Conservation (phyloP, 2,329 filamentous ascomycete species). For the Rutstroemia sp. region DNA sequence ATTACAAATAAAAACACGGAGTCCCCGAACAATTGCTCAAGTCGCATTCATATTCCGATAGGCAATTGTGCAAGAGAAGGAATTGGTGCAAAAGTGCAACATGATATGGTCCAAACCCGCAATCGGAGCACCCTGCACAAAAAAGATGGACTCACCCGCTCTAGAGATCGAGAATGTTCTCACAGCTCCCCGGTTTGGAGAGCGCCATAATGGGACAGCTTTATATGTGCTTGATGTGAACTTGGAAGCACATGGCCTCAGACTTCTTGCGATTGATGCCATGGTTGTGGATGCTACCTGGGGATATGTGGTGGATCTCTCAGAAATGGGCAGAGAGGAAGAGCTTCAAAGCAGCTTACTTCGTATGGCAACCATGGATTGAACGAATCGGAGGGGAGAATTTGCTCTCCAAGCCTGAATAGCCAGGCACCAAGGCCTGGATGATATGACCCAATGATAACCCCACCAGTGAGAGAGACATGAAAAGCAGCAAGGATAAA, state of each 20-base stretch:
- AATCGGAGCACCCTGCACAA: background rate
- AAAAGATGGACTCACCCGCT: conserved; percentile 32
- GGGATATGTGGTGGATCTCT: background rate
- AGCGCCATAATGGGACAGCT: conserved; percentile 19
- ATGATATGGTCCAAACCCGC: background rate
- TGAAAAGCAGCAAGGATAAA: background rate
- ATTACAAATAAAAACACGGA: background rate
- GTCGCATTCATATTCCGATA: no score
- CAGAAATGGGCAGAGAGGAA: background rate
- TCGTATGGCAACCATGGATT: background rate
- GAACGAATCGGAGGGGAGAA: background rate
- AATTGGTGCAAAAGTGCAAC: no score
- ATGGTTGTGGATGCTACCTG: conserved; percentile 31
- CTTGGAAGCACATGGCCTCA: conserved; percentile 31
- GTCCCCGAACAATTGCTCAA: background rate
- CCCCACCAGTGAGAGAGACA: background rate
- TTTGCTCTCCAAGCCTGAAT: background rate
- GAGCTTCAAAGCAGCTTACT: background rate
- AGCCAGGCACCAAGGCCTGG: no score
- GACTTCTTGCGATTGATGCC: conserved; percentile 52
- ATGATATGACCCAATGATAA: background rate
- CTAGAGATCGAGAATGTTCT: conserved; percentile 41
- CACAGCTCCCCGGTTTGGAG: conserved; percentile 28
- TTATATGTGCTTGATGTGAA: conserved; percentile 16
- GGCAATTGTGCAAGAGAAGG: no score